Conservation (phyloP, 2,329 filamentous ascomycete species). For the Aspergillus flavus region DNA sequence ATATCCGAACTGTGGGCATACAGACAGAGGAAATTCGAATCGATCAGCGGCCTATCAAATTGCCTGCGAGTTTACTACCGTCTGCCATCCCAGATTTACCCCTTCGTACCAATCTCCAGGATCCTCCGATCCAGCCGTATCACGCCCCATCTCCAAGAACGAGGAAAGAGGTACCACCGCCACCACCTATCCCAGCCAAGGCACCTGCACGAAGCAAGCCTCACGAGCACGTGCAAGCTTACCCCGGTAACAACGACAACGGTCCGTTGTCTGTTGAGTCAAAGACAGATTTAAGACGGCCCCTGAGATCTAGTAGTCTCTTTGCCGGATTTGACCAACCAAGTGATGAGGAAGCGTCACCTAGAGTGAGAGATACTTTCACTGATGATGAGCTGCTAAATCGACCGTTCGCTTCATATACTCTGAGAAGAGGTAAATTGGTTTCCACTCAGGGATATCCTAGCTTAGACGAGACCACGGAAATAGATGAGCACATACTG, state of each 20-base stretch:
- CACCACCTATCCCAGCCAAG: conserved; percentile 43
- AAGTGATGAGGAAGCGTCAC: conserved; percentile 53
- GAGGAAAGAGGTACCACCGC: conserved; percentile 28
- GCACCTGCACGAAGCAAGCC: conserved; percentile 23
- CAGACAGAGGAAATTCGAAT: conserved; percentile 93
- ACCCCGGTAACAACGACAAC: conserved; percentile 80
- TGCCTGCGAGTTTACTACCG: conserved; percentile 78
- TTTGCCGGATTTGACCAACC: conserved; percentile 80
- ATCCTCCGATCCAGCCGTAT: conserved; percentile 37
- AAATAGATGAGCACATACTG: conserved; percentile 42
- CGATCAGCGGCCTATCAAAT: conserved; percentile 72
- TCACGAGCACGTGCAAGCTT: conserved; percentile 62
- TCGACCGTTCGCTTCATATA: conserved; percentile 48
- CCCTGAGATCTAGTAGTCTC: conserved; percentile 78
- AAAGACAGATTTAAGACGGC: conserved; percentile 65
- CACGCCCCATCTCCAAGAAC: conserved; percentile 38
- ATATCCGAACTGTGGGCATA: conserved; percentile 60
- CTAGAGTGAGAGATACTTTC: conserved; percentile 37
- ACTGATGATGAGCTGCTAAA: conserved; percentile 49
- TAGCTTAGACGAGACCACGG: conserved; percentile 38
- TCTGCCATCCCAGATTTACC: conserved; percentile 68
- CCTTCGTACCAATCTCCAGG: conserved; percentile 27
- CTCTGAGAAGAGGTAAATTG: conserved; percentile 45
- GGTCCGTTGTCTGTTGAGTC: conserved; percentile 66
- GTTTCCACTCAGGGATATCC: conserved; percentile 38